Conservation (phyloP, 2,329 filamentous ascomycete genomes). For the Aspergillus phoenicis region DNA sequence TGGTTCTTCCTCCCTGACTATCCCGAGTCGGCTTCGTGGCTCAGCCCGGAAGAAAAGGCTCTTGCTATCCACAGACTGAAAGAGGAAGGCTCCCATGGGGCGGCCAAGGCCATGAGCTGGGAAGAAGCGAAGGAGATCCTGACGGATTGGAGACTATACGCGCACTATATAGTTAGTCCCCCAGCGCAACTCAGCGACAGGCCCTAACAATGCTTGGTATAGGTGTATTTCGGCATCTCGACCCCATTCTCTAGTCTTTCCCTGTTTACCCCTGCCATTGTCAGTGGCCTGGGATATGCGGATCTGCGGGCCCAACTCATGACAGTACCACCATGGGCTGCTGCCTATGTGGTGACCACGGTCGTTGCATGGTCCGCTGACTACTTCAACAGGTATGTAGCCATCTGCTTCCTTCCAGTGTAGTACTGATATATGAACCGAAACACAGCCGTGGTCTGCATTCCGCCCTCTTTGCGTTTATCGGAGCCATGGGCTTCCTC, state of each 20-base stretch:
- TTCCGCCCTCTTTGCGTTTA: slow-evolving; percentile 51
- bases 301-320: slow-evolving; percentile 65
- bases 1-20: slow-evolving; percentile 54
- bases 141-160: slow-evolving; percentile 55
- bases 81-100: slow-evolving; percentile 45
- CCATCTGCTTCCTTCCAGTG: slow-evolving; percentile 13
- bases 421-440: slow-evolving; percentile 23
- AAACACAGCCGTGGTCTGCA: slow-evolving; percentile 51
- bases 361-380: slow-evolving; percentile 64
- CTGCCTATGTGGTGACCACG: slow-evolving; percentile 58
- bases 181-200: not conserved
- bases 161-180: slow-evolving; percentile 48
- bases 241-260: slow-evolving; percentile 62
- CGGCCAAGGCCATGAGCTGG: slow-evolving; percentile 49
- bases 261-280: slow-evolving; percentile 66
- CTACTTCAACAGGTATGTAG: slow-evolving; percentile 42
- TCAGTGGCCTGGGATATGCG: slow-evolving; percentile 58
- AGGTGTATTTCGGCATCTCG: slow-evolving; percentile 56
- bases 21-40: slow-evolving; percentile 51
- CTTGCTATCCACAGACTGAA: slow-evolving; percentile 46
- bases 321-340: slow-evolving; percentile 67
- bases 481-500: slow-evolving; percentile 61
- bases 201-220: slow-evolving; percentile 7
- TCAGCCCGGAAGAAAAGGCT: slow-evolving; percentile 48
- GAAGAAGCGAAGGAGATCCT: slow-evolving; percentile 51